Evolutionary conservation across 2,329 filamentous ascomycete species (phyloP).

Genomic region (Aspergillus pseudoviridinutans): DNA sequence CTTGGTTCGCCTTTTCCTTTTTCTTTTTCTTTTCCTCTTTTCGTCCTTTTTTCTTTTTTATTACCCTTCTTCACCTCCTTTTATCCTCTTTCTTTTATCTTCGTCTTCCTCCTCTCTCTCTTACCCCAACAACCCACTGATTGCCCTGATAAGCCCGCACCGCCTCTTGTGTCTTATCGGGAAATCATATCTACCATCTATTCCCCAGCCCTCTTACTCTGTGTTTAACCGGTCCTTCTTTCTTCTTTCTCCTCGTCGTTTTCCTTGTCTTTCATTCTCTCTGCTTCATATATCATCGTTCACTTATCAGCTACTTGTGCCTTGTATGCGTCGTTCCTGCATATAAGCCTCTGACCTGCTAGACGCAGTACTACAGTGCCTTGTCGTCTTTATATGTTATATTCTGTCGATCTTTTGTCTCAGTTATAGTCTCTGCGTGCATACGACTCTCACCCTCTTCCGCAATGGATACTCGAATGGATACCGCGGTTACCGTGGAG

Average conservation of each 20-base stretch:
- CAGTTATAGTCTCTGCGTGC: neutral
- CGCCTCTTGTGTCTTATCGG: neutral
- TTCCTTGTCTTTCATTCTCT: conserved; percentile 3
- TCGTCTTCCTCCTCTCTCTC: conserved; percentile 6
- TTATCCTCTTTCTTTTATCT: conserved; percentile 2
- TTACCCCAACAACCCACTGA: neutral
- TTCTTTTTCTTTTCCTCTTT: conserved; percentile 5
- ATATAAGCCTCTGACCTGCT: neutral
- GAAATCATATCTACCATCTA: neutral
- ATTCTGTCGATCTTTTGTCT: neutral
- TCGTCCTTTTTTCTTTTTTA: conserved; percentile 5
- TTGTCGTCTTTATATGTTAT: neutral
- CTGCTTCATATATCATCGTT: conserved; percentile 7
- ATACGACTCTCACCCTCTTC: neutral
- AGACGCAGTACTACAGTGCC: neutral
- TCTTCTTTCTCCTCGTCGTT: conserved; percentile 5
- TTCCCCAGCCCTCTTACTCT: neutral
- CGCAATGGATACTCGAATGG: conserved; percentile 17
- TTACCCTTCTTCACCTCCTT: neutral
- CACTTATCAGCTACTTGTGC: conserved; percentile 4
- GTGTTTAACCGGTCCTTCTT: neutral
- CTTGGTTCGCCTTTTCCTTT: conserved; percentile 10
- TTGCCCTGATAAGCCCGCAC: neutral
- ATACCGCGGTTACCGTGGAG: conserved; percentile 11
- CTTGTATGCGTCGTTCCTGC: neutral